Evolutionary conservation across 1,284 basidiomycete genomes (phyloP), one percentile per base, ranked within the genome.

Genomic region (Irpex rosettiformis): DNA sequence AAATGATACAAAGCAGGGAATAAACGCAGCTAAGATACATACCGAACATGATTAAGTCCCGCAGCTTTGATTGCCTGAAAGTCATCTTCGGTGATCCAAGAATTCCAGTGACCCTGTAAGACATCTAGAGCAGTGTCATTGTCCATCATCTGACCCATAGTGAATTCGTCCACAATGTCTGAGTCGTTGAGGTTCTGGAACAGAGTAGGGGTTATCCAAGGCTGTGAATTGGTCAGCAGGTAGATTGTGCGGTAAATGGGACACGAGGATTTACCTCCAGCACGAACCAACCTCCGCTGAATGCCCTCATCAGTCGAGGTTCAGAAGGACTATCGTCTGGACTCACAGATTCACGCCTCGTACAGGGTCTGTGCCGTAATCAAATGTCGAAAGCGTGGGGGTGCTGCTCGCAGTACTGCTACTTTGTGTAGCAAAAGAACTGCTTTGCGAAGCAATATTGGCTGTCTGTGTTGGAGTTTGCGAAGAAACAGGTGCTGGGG

Each of bases 31-130:
- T n/a, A 43, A 3, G 25, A 22, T 40, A 33, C 47, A 22, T 63
- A 86, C 84, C 86, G 83, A 60, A 93, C 89, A 67, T 91, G 89
- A 66, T 88, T 92, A 55, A 93, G 74, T 0, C 90, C 89, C 30
- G 87, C 88, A n/a, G 79, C 80, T 27, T 72, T 76, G 57, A 91
- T 90, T 16, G 78, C 79, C 18, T 68, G 67, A 66, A 91, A 88
- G 66, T 91, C 88, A 54, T 82, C 79, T 67, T 89, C 86, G 5
- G 84, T 88, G 58, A 88, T 86, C 87, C 87, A 91, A 64, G 84
- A 85, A 29, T 81, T 72, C 88, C 88, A 90, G 64, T 89, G 88
- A 11, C 79, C 72, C 61, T 77, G 68, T n/a, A 90, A 73, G 3
- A 81, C 75, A 5, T 68, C 66, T 24, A 75, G 66, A 0, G 85